These are phyloP conservation scores for Candida xiaguanensis DNA, from an alignment of 805 yeast species.

Conservation along the genomic window DNA sequence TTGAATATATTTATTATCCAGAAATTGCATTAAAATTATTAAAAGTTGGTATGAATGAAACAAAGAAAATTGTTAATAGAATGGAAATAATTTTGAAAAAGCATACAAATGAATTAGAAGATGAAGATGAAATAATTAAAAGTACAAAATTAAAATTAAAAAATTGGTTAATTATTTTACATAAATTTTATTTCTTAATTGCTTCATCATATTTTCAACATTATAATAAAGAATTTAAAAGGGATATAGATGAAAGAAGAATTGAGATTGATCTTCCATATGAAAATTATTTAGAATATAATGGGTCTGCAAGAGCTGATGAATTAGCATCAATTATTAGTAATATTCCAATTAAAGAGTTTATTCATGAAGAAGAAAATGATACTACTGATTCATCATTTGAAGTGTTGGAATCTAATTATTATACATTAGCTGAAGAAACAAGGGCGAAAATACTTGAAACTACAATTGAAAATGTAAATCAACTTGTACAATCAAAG, in stretches of 20 bases:
- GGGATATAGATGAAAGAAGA: conserved; percentile 17
- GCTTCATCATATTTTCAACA: conserved; percentile 69
- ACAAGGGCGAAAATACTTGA: conserved; percentile 30
- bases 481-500: conserved; percentile 20
- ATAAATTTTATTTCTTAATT: conserved; percentile 72
- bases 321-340: conserved; percentile 22
- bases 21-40: conserved; percentile 47
- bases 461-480: conserved; percentile 27
- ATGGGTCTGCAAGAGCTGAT: conserved; percentile 12
- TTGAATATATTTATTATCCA: conserved; percentile 56
- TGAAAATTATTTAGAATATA: conserved; percentile 8
- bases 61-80: conserved; percentile 23
- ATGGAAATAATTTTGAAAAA: conserved; percentile 16
- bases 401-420: conserved; percentile 10
- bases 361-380: conserved; percentile 9
- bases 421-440: conserved; percentile 33
- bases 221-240: conserved; percentile 31
- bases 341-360: conserved; percentile 12
- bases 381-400: conserved; percentile 6
- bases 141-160: conserved; percentile 32
- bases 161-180: conserved; percentile 57
- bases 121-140: conserved; percentile 23
- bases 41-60: conserved; percentile 32
- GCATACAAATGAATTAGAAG: conserved; percentile 18
- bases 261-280: conserved; percentile 6